Evolutionary conservation across 345 rosid species (phyloP).

Genomic region (Ceriops zippeliana): DNA sequence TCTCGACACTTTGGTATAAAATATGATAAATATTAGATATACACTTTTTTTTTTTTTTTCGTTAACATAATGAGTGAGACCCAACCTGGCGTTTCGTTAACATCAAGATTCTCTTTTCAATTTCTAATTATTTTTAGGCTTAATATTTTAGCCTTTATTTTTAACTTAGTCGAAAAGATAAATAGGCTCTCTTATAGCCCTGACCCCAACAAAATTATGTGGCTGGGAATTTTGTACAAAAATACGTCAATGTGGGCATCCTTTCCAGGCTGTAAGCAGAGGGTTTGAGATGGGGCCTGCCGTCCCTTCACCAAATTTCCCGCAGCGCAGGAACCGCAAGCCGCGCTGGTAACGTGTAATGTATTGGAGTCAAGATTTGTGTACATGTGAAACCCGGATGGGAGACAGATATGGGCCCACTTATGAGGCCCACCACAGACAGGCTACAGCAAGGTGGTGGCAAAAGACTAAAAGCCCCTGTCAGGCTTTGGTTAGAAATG

Average conservation of each 20-base stretch:
- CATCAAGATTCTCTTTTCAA: conserved; percentile 6
- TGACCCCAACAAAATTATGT: conserved; percentile 5
- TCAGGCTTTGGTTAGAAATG: conserved; percentile 3
- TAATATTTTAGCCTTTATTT: background rate
- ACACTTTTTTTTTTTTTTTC: no score
- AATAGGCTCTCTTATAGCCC: background rate
- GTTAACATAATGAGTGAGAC: no score
- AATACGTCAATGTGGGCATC: conserved; percentile 30
- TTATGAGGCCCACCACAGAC: conserved; percentile 14
- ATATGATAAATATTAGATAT: no score
- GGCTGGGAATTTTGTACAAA: conserved; percentile 20
- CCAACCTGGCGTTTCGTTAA: background rate
- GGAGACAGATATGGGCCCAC: conserved; percentile 9
- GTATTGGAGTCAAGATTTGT: background rate
- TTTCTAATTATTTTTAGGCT: background rate
- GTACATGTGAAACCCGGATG: conserved; percentile 23
- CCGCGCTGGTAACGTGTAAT: no score
- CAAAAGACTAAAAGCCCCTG: background rate
- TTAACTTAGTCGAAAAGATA: no score
- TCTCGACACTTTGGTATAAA: no score
- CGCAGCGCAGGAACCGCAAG: conserved; percentile 29
- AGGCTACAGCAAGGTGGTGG: conserved; percentile 12
- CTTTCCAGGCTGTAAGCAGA: conserved; percentile 42
- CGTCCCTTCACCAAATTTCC: conserved; percentile 27
- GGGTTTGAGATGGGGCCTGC: conserved; percentile 1